These are phyloP conservation scores for Carex kokanica DNA, from an alignment of 176 grass and related monocot genomes.

Conservation along the genomic window DNA sequence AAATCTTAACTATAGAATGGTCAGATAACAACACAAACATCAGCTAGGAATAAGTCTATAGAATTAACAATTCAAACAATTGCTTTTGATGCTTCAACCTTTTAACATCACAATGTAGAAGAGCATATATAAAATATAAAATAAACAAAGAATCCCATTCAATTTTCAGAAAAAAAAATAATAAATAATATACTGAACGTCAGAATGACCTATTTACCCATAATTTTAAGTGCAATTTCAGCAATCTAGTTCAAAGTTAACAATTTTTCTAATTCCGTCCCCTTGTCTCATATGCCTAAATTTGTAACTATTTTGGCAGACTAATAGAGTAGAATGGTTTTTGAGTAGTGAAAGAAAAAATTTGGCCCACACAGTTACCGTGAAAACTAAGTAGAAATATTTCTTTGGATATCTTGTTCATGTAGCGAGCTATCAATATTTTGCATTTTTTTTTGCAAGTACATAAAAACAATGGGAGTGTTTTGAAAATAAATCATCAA, in stretches of 20 bases:
- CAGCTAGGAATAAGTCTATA: background rate
- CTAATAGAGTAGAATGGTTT: background rate
- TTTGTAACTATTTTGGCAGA: background rate
- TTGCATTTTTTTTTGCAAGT: background rate
- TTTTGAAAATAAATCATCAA: background rate
- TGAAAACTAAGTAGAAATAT: background rate
- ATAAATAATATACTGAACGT: background rate
- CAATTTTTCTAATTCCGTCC: background rate
- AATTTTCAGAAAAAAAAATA: background rate
- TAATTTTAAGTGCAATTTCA: background rate
- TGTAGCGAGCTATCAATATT: background rate
- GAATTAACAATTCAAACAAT: background rate
- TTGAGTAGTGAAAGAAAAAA: background rate
- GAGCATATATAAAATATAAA: background rate
- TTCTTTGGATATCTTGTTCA: background rate
- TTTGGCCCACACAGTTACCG: background rate
- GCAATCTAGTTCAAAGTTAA: background rate
- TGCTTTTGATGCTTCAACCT: background rate
- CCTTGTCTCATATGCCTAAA: background rate
- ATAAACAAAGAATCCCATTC: background rate
- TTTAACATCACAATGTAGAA: no score
- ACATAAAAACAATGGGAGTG: background rate
- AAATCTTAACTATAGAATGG: background rate
- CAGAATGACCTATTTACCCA: background rate
- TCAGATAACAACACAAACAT: background rate